A percentile compares a stretch with the other conserved stretches of the same genome.
Evolutionary conservation across 2,329 filamentous ascomycete genomes (phyloP).

Genomic region (Sporothrix dimorphospora): DNA sequence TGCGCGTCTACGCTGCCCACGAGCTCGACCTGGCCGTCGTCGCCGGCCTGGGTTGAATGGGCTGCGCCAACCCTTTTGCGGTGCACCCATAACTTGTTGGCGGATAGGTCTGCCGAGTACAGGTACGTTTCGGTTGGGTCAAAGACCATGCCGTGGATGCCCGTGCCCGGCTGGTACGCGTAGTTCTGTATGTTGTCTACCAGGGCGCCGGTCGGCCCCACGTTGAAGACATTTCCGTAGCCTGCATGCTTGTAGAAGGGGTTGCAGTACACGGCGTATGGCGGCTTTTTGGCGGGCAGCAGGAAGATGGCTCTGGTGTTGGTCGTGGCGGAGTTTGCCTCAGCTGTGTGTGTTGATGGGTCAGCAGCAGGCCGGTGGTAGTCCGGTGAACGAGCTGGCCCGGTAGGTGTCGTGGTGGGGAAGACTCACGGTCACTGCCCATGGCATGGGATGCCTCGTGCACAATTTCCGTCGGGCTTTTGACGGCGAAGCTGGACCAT

Average conservation of each 20-base stretch:
- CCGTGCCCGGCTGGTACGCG: conserved; percentile 68
- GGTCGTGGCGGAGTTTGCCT: conserved; percentile 68
- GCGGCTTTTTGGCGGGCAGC: conserved; percentile 74
- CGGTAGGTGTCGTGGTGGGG: neutral
- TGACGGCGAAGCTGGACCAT: conserved; percentile 81
- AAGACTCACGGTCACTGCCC: conserved; percentile 70
- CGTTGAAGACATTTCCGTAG: conserved; percentile 75
- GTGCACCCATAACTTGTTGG: conserved; percentile 84
- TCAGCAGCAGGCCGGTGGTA: neutral
- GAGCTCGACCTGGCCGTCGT: conserved; percentile 65
- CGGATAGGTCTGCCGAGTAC: conserved; percentile 77
- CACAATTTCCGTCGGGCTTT: conserved; percentile 73
- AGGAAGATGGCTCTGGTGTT: conserved; percentile 91
- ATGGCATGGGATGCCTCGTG: conserved; percentile 77
- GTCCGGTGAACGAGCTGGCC: neutral
- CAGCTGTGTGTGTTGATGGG: conserved; percentile 51
- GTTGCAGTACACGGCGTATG: conserved; percentile 84
- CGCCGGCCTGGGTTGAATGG: conserved; percentile 41
- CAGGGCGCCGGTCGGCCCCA: conserved; percentile 60
- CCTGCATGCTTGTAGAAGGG: conserved; percentile 88
- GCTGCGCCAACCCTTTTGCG: conserved; percentile 55
- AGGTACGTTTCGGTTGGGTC: conserved; percentile 73
- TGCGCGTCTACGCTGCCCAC: conserved; percentile 76
- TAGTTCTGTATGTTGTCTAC: conserved; percentile 71
- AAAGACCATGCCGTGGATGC: conserved; percentile 83